Evolutionary conservation across 306 rosid genomes (phyloP).

Genomic region (Comarum palustre): DNA sequence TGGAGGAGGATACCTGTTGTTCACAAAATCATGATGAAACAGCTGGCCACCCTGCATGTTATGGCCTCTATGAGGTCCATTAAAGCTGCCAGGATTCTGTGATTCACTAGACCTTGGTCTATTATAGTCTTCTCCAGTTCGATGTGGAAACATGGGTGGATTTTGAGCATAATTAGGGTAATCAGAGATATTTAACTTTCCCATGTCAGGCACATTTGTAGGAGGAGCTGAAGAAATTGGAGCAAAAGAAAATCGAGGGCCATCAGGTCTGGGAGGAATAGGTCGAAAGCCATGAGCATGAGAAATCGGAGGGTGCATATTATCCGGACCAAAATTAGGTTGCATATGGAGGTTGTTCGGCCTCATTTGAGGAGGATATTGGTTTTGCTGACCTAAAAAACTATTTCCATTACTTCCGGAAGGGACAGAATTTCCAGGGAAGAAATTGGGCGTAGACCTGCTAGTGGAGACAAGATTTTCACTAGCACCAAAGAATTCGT

Average conservation of each 20-base stretch:
- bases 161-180: conserved; percentile 40
- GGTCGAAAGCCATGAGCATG: conserved; percentile 43
- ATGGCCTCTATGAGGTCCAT: conserved; percentile 50
- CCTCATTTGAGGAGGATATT: conserved; percentile 48
- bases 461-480: conserved; percentile 25
- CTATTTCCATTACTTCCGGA: conserved; percentile 46
- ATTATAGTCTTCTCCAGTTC: conserved; percentile 40
- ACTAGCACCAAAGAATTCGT: conserved; percentile 51
- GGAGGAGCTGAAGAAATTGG: conserved; percentile 42
- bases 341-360: conserved; percentile 49
- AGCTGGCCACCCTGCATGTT: conserved; percentile 41
- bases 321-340: conserved; percentile 46
- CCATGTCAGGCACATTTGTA: conserved; percentile 46
- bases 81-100: conserved; percentile 36
- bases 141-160: conserved; percentile 37
- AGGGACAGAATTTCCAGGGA: conserved; percentile 40
- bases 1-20: conserved; percentile 38
- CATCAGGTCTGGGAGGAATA: conserved; percentile 46
- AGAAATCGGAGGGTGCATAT: conserved; percentile 38
- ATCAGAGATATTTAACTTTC: conserved; percentile 52
- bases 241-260: conserved; percentile 46
- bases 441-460: conserved; percentile 42
- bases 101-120: conserved; percentile 44
- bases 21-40: conserved; percentile 35
- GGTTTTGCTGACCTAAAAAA: conserved; percentile 41